Evolutionary conservation across 768 basidiomycete species (phyloP), one percentile per base, ranked within the genome.

Genomic region (Melanogaster broomeanus): DNA sequence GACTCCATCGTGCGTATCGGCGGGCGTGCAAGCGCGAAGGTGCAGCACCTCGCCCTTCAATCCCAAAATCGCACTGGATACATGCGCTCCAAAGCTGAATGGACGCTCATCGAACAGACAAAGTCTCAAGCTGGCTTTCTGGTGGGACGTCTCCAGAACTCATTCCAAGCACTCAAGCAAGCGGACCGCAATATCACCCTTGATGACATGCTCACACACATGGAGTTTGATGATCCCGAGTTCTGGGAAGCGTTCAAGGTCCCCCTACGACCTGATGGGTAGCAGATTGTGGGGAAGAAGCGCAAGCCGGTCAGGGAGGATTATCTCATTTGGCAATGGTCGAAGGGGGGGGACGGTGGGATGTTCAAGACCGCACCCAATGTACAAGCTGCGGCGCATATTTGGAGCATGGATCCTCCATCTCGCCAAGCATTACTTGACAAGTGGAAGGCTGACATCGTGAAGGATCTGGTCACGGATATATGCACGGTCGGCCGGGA

Each of bases 1-100:
- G 10, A 39, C 0, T 71, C 64, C 27, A 79, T 89, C 46, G 79
- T 87, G 28, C 78, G 87, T 0, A 68, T 88, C 0, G 76, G 77
- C 8, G 77, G 85, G 10, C 85, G 86, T 53, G 76, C 78, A 0
- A 81, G 78, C 2, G 2, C 70, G 0, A 61, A 67, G 3, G 84
- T 83, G 0, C 80, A 77, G 24, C 65, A 70, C 2, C 66, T 88
- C 25, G 61, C 72, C 1, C 58, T 88, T 1, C 68, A 70, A 8
- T 74, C 74, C 1, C 80, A 82, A 51, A 57, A 49, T 24, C 60
- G 33, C 53, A 52, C 25, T 42, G 56, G 25, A 42, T 21, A 53
- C 31, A 63, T 57, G 15, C 56, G 69, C 27, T 62, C 63, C 2
- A 65, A 59, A 18, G 57, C 55, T 0, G 77, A 79, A 30, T 78